Evolutionary conservation across 805 yeast genomes (phyloP).

Genomic region (Schwanniomyces occidentalis): DNA sequence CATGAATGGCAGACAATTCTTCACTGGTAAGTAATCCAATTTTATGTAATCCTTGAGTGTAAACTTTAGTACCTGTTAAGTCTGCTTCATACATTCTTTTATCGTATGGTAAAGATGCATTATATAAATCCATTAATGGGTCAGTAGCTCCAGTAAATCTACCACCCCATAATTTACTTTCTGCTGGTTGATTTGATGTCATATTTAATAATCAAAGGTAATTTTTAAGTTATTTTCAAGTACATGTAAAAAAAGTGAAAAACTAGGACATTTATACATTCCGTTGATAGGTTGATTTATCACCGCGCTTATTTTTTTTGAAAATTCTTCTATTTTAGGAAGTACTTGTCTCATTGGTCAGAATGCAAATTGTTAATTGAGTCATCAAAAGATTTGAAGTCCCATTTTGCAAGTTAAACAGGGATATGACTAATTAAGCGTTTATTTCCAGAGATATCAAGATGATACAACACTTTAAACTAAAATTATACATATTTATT

Average conservation of each 20-base stretch:
- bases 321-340: too few relatives aligned
- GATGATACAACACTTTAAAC: too few relatives aligned
- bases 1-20: constrained; percentile 79
- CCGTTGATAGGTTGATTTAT: constrained; percentile 6
- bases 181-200: constrained; percentile 50
- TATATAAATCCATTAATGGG: constrained; percentile 95
- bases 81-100: constrained; percentile 94
- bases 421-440: too few relatives aligned
- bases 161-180: constrained; percentile 94
- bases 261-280: constrained; percentile 1
- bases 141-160: constrained; percentile 96
- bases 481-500: too few relatives aligned
- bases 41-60: constrained; percentile 82
- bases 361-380: too few relatives aligned
- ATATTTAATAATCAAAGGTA: too few relatives aligned
- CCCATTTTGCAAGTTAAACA: too few relatives aligned
- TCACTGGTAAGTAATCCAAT: constrained; percentile 69
- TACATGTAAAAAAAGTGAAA: neutral
- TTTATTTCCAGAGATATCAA: too few relatives aligned
- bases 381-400: too few relatives aligned
- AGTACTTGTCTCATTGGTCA: too few relatives aligned
- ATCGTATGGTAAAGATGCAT: constrained; percentile 96
- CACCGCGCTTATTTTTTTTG: constrained; percentile 9
- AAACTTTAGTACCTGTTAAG: constrained; percentile 89
- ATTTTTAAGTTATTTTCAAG: too few relatives aligned